phyloP scores from a whole-genome alignment of 75 land plant species.

The Pinus tabuliformis region DNA sequence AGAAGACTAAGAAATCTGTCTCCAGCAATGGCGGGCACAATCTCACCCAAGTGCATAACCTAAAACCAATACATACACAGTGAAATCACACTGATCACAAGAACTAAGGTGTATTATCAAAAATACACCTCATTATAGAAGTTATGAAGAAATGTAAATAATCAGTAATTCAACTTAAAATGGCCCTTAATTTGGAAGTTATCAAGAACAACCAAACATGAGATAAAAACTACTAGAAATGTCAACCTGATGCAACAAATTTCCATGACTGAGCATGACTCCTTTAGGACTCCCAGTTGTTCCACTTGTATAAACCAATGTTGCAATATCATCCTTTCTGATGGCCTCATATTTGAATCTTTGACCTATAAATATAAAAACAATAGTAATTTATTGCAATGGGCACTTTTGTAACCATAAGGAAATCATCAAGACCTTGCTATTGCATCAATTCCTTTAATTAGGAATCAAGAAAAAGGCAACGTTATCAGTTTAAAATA shows the following conservation, averaged over 20 bases:
- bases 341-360: slow-evolving; percentile 50
- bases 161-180: neutral
- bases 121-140: neutral
- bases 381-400: neutral
- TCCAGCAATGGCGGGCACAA: slow-evolving; percentile 74
- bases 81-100: neutral
- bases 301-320: slow-evolving; percentile 93
- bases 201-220: neutral
- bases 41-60: slow-evolving; percentile 67
- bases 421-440: neutral
- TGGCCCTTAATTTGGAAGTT: neutral
- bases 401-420: neutral
- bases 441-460: neutral
- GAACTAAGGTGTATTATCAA: neutral
- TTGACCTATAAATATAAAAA: slow-evolving; percentile 25
- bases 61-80: slow-evolving; percentile 15
- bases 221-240: neutral
- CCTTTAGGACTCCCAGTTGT: slow-evolving; percentile 95
- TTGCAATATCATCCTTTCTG: slow-evolving; percentile 71
- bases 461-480: neutral
- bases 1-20: slow-evolving; percentile 85
- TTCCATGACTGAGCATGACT: slow-evolving; percentile 93
- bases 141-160: neutral
- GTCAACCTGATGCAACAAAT: slow-evolving; percentile 88
- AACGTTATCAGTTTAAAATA: neutral